A percentile compares a stretch with the other conserved stretches of the same genome.
Evolutionary conservation across 2,329 filamentous ascomycete species (phyloP).

Genomic region (Phyllosticta citriasiana): DNA sequence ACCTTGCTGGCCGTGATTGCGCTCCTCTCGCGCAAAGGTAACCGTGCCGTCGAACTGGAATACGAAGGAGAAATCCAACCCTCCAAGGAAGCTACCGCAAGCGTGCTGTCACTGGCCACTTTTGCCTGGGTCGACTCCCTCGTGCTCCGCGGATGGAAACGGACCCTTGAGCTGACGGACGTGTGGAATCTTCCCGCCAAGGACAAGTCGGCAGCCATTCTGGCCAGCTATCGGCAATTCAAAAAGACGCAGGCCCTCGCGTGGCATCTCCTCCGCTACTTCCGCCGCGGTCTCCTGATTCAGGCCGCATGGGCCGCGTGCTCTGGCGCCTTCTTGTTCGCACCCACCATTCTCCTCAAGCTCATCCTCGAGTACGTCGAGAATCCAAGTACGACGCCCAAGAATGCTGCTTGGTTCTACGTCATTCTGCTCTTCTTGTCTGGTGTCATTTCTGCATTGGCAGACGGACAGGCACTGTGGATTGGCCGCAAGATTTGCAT

Average conservation of each 20-base stretch:
- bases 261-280: slow-evolving; percentile 74
- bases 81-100: slow-evolving; percentile 77
- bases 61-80: slow-evolving; percentile 84
- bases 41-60: slow-evolving; percentile 77
- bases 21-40: slow-evolving; percentile 78
- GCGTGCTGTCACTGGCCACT: slow-evolving; percentile 75
- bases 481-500: slow-evolving; percentile 92
- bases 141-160: slow-evolving; percentile 79
- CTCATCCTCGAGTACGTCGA: slow-evolving; percentile 94
- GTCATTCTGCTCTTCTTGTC: slow-evolving; percentile 82
- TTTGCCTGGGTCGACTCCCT: slow-evolving; percentile 88
- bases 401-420: slow-evolving; percentile 90
- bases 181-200: slow-evolving; percentile 87
- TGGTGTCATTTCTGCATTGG: slow-evolving; percentile 70
- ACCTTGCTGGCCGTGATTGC: slow-evolving; percentile 67
- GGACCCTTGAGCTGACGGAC: slow-evolving; percentile 69
- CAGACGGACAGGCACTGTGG: slow-evolving; percentile 81
- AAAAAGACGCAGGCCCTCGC: slow-evolving; percentile 73
- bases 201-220: slow-evolving; percentile 75
- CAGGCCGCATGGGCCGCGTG: slow-evolving; percentile 75
- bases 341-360: slow-evolving; percentile 81
- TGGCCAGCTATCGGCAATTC: slow-evolving; percentile 73
- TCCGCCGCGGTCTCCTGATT: slow-evolving; percentile 62
- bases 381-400: slow-evolving; percentile 60
- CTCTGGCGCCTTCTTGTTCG: slow-evolving; percentile 76